Conservation (phyloP, 345 rosid genomes). For the Arabis alpina region DNA sequence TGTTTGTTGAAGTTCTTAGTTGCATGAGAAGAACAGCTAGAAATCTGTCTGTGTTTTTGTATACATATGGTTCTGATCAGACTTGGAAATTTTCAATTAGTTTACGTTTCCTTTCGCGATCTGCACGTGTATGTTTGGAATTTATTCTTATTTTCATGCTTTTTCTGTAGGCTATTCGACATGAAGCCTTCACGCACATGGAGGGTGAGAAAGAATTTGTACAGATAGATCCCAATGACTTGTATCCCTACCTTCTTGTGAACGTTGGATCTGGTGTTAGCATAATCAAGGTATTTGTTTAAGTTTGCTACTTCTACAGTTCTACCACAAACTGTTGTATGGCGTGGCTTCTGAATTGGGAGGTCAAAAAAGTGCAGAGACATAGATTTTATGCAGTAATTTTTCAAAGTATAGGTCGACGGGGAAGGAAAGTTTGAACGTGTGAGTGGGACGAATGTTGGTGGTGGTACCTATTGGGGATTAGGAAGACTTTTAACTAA, state of each 20-base stretch:
- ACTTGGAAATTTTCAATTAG: neutral
- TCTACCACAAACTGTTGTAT: slow-evolving; percentile 1
- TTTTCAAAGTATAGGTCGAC: slow-evolving; percentile 65
- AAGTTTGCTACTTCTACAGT: slow-evolving; percentile 13
- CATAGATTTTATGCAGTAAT: neutral
- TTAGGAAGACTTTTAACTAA: slow-evolving; percentile 91
- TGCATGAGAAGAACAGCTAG: slow-evolving; percentile 10
- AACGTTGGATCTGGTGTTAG: slow-evolving; percentile 99
- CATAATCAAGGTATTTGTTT: slow-evolving; percentile 81
- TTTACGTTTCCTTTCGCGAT: neutral
- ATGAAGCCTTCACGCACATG: slow-evolving; percentile 98
- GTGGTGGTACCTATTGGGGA: slow-evolving; percentile 99
- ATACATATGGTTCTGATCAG: neutral
- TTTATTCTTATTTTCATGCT: neutral
- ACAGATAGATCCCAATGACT: slow-evolving; percentile 85
- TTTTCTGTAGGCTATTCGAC: slow-evolving; percentile 86
- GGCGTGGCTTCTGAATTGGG: neutral
- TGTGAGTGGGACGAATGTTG: slow-evolving; percentile 97
- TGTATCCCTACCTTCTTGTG: slow-evolving; percentile 98
- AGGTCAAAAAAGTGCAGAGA: neutral
- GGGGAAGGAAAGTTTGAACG: slow-evolving; percentile 98
- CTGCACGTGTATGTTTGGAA: neutral
- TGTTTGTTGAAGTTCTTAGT: slow-evolving; percentile 8
- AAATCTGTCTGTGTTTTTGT: slow-evolving; percentile 4
- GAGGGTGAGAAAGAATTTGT: slow-evolving; percentile 95